These are phyloP conservation scores for Calonectria hongkongensis DNA, from an alignment of 2,329 filamentous ascomycete species.

Conservation along the genomic window DNA sequence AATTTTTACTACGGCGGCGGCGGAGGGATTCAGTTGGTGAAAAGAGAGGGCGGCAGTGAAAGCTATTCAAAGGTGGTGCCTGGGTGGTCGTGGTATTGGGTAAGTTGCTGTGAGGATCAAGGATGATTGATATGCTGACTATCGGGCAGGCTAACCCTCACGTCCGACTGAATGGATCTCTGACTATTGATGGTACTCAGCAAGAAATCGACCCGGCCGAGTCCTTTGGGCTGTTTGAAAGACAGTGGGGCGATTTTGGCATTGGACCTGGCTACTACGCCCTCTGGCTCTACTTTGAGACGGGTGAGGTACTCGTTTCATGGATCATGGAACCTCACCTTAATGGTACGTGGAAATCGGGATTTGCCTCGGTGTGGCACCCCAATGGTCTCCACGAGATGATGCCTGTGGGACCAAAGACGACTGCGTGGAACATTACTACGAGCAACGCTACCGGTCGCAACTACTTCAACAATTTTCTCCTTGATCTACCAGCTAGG, in stretches of 20 bases:
- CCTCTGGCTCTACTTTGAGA: constrained; percentile 12
- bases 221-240: constrained; percentile 12
- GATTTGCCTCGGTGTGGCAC: constrained; percentile 6
- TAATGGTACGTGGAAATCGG: neutral
- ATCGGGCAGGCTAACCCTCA: neutral
- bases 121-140: neutral
- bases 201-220: constrained; percentile 5
- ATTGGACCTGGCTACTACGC: neutral
- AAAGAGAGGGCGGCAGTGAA: neutral
- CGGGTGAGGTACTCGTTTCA: constrained; percentile 5
- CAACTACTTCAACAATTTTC: constrained; percentile 15
- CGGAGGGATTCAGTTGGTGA: constrained; percentile 9
- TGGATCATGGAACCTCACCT: constrained; percentile 12
- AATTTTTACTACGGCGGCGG: constrained; percentile 5
- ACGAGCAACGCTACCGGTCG: neutral
- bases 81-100: constrained; percentile 18
- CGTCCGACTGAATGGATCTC: neutral
- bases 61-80: neutral
- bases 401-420: constrained; percentile 7
- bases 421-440: constrained; percentile 4
- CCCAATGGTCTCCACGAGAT: constrained; percentile 2
- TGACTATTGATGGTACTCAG: neutral
- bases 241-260: constrained; percentile 11
- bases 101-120: neutral
- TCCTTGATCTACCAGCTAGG: neutral